Base-by-base conservation (phyloP, 768 basidiomycete species). In the Tephrocybe sp. region DNA sequence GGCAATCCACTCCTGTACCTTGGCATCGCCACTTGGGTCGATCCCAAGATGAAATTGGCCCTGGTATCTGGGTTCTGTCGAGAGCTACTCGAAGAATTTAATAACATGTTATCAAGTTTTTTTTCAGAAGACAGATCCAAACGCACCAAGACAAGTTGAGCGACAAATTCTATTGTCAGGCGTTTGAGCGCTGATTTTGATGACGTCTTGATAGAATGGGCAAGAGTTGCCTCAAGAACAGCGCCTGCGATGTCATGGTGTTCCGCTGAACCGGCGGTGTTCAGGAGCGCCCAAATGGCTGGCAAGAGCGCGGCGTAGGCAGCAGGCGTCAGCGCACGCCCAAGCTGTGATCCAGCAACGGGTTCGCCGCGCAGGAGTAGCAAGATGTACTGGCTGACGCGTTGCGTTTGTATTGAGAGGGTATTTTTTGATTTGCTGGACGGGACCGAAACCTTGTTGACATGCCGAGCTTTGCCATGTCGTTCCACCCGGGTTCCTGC, bases 231-330 rank as follows among this genome's bases (percentile, higher is more conserved):
- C 21, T 64, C 63, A 18, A 84, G 68, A 41, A 87, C 73, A 49
- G 68, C 61, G 52, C 52, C 31, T 43, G 64, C 63, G 53, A 53
- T 47, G 25, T 53, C 60, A 49, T 44, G 51, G 9, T 55, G 51
- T 51, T 60, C 36, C 2, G 51, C 27, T 43, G 34, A 53, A n/a
- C 30, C 38, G 5, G 18, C 21, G 54, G 69, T 57, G 69, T 78
- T 84, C 51, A 92, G 63, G 52, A 91, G 68, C 28, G 83, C 81
- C 89, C 87, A 93, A 43, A 89, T 75, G 1, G 88, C 87, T 13
- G 92, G 92, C 25, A 90, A 70, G 41, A 94, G 74, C 4, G 83
- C 74, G 4, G 64, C 61, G 65, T 92, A 93, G n/a, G 78, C 75
- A 31, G 69, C 58, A 4, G 82, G 69, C 24, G 76, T 75, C 44